Evolutionary conservation across 179 eudicot genomes (phyloP).

Genomic region (Beta corolliflora): DNA sequence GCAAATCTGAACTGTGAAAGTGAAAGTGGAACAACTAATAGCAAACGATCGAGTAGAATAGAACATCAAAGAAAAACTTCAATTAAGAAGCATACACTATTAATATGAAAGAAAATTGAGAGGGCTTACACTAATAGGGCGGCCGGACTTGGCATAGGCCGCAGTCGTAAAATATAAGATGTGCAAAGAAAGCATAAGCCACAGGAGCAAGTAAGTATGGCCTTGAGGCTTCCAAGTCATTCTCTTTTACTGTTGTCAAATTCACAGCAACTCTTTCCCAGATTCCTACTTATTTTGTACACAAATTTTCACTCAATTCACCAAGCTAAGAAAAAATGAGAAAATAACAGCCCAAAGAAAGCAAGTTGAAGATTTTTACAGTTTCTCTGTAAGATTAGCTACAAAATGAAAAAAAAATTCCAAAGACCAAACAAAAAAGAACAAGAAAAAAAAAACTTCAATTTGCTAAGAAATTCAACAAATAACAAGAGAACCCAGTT

Average conservation of each 20-base stretch:
- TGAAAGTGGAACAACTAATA: no score
- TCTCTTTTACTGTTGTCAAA: background rate
- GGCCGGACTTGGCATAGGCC: constrained; percentile 57
- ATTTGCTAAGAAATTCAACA: background rate
- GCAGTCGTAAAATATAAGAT: constrained; percentile 7
- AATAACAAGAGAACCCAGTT: background rate
- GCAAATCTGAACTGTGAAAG: no score
- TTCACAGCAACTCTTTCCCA: constrained; percentile 11
- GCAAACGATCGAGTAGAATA: no score
- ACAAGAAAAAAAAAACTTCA: background rate
- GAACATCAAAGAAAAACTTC: background rate
- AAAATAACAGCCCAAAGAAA: background rate
- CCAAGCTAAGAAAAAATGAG: background rate
- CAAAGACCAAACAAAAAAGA: background rate
- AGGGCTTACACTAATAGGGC: constrained; percentile 58
- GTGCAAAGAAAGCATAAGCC: constrained; percentile 31
- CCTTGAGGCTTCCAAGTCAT: constrained; percentile 29
- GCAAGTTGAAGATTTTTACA: no score
- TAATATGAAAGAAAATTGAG: background rate
- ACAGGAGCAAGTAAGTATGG: constrained; percentile 18
- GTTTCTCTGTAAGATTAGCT: background rate
- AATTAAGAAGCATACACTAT: background rate
- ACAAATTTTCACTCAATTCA: constrained; percentile 1
- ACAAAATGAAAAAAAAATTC: background rate
- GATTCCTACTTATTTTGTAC: constrained; percentile 10